Percentiles rank a stretch among this genome's conserved stretches.
Conservation (phyloP, 306 rosid genomes). For the Vigna nakashimae region DNA sequence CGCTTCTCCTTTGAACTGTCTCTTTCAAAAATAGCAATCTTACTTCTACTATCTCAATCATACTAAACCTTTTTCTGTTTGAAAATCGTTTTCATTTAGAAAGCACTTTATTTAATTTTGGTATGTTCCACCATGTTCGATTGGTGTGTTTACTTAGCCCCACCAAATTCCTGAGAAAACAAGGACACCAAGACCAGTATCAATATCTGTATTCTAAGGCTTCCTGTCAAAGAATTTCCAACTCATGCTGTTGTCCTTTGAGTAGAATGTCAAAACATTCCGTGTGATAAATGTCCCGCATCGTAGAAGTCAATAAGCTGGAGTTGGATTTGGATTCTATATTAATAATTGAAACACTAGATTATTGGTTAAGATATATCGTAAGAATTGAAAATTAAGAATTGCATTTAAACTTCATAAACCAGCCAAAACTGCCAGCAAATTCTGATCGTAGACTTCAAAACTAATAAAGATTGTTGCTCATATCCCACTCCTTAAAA, state of each 20-base stretch:
- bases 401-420: slow-evolving; percentile 5
- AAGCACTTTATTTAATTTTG: slow-evolving; percentile 17
- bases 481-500: slow-evolving; percentile 22
- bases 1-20: slow-evolving; percentile 33
- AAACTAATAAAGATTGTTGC: slow-evolving; percentile 12
- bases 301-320: neutral
- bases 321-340: neutral
- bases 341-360: neutral
- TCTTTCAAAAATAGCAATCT: slow-evolving; percentile 42
- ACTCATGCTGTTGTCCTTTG: neutral
- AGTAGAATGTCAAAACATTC: slow-evolving; percentile 15
- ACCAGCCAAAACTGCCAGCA: slow-evolving; percentile 7
- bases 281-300: neutral
- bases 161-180: neutral
- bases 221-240: slow-evolving; percentile 4
- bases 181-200: slow-evolving; percentile 2
- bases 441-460: slow-evolving; percentile 10
- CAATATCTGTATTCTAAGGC: neutral
- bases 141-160: slow-evolving; percentile 21
- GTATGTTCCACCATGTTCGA: slow-evolving; percentile 38
- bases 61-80: slow-evolving; percentile 25
- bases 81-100: slow-evolving; percentile 32
- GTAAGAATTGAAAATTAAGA: neutral
- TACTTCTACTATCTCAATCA: slow-evolving; percentile 45
- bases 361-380: neutral